Base-by-base conservation (phyloP, 75 land plant species). In the Pseudotsuga menziesii region DNA sequence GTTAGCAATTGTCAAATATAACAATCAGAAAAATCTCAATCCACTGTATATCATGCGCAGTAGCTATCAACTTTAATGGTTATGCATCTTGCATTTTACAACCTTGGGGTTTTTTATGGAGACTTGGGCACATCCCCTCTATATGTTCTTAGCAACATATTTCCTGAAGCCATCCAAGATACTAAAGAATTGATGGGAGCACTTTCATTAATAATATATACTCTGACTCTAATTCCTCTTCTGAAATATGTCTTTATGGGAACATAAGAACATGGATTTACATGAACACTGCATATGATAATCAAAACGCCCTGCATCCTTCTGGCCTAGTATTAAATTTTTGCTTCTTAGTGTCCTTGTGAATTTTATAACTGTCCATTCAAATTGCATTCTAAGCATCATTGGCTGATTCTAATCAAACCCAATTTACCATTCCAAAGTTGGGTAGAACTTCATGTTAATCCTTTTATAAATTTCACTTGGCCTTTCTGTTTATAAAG, bases 61-160 rank as follows among this genome's bases (percentile, higher is more conserved):
- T 89, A 82, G 23, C 71, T 90, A 55, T 85, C 98, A 19, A 57
- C 81, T 11, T 54, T 81, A 5, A 76, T 87, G 80, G 61, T 90
- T 57, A 59, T 92, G 44, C 85, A 90, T 57, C 87, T 94, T 58
- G 89, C 97, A 32, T 94, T 84, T 77, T 92, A 92, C 35, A 94
- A 95, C 72, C 89, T 94, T 41, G 98, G 98, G 39, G 91, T 94
- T 57, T 95, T 92, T 9, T 94, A 92, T 80, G 98, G 98, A 75
- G 98, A 94, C 67, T 77, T 94, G 84, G 95, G 98, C 8, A 94
- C 98, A 63, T 92, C 95, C 5, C 98, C 98, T 17, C 81, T 94
- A 75, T 94, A 94, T 84, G 98, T 94, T 16, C 92, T 92, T 78
- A 82, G 85, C 77, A 94, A 88, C 57, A 91, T 88, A 74, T 94